phyloP scores from a whole-genome alignment of 108 stramenopile species.

The Hondaea fermentalgiana region DNA sequence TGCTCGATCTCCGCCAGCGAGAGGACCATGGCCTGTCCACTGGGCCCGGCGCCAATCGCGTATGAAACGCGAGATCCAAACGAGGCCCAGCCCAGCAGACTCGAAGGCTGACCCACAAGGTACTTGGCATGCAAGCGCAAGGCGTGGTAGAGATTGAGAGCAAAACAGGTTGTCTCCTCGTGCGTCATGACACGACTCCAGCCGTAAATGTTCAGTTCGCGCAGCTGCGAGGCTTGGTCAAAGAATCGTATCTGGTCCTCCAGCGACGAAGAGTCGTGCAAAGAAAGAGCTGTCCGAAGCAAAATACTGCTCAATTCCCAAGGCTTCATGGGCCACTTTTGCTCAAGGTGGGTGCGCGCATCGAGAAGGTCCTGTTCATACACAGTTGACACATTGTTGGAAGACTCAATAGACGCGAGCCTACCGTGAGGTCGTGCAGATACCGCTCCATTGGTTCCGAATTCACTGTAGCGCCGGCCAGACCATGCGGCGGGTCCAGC shows the following conservation, averaged over 20 bases:
- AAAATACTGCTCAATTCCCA: neutral
- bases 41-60: neutral
- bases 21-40: neutral
- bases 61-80: neutral
- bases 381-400: neutral
- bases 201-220: neutral
- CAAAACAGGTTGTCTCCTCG: neutral
- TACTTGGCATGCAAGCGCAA: neutral
- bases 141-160: slow-evolving; percentile 5
- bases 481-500: no score
- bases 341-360: neutral
- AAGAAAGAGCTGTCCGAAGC: neutral
- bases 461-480: no score
- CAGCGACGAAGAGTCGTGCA: neutral
- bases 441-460: neutral
- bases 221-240: neutral
- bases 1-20: slow-evolving; percentile 13
- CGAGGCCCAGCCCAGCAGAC: slow-evolving; percentile 5
- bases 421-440: neutral
- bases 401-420: neutral
- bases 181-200: neutral
- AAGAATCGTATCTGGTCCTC: neutral
- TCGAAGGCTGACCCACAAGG: neutral
- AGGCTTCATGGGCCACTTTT: neutral
- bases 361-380: neutral